Percentiles rank a stretch among this genome's conserved stretches.
These are phyloP conservation scores for Tilletia caries DNA, from an alignment of 1,284 basidiomycete genomes.

Conservation along the genomic window DNA sequence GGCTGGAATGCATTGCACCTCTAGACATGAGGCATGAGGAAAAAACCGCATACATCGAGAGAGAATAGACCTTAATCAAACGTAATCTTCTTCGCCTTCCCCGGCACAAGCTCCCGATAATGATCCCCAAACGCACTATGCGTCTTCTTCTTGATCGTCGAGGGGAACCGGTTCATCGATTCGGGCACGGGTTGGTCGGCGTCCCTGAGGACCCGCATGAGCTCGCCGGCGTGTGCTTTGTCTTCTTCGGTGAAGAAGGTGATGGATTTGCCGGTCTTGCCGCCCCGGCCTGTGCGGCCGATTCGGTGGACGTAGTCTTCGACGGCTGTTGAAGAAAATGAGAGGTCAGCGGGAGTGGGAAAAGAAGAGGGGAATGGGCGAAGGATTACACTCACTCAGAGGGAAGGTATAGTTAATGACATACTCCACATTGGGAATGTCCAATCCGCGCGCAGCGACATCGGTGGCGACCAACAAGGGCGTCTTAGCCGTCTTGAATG, in stretches of 20 bases:
- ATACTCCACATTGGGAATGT: slow-evolving; percentile 90
- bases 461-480: slow-evolving; percentile 92
- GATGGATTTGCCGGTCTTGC: slow-evolving; percentile 83
- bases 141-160: slow-evolving; percentile 86
- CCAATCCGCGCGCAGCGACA: slow-evolving; percentile 91
- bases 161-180: slow-evolving; percentile 78
- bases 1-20: too few relatives aligned
- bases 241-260: slow-evolving; percentile 77
- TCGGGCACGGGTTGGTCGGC: slow-evolving; percentile 71
- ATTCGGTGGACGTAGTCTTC: slow-evolving; percentile 92
- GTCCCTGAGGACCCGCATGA: slow-evolving; percentile 85
- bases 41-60: too few relatives aligned
- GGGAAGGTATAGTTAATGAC: slow-evolving; percentile 81
- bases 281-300: slow-evolving; percentile 90
- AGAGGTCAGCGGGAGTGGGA: not conserved
- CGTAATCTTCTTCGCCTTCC: slow-evolving; percentile 65
- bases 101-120: slow-evolving; percentile 60
- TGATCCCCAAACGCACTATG: slow-evolving; percentile 63
- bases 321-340: slow-evolving; percentile 21
- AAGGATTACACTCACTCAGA: slow-evolving; percentile 60
- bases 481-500: slow-evolving; percentile 80
- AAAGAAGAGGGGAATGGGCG: not conserved
- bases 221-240: slow-evolving; percentile 81
- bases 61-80: slow-evolving; percentile 38
- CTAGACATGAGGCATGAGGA: too few relatives aligned